phyloP scores from a whole-genome alignment of 371 early-diverging fungal species.

The Ordospora pajunii region DNA sequence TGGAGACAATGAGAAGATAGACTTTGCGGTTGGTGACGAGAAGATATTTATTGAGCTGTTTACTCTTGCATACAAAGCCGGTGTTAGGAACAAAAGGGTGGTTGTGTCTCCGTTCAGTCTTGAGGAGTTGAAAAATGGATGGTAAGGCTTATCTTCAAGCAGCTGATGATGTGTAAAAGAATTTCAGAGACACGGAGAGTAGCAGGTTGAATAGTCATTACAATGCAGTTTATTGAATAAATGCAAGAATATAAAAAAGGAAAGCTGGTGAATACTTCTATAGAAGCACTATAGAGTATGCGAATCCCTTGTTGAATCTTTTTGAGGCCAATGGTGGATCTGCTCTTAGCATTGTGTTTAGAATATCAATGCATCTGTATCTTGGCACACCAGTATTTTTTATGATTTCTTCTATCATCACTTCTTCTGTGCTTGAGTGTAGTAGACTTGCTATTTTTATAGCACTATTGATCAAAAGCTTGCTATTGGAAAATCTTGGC shows the following conservation, averaged over 20 bases:
- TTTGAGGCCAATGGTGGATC: slow-evolving; percentile 26
- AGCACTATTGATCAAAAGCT: neutral
- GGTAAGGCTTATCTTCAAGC: neutral
- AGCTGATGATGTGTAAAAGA: too few relatives aligned
- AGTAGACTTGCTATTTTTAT: slow-evolving; percentile 22
- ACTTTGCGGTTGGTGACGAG: neutral
- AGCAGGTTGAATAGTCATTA: too few relatives aligned
- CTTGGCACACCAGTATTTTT: slow-evolving; percentile 23
- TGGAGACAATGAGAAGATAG: slow-evolving; percentile 6
- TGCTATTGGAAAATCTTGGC: neutral
- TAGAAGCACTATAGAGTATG: slow-evolving; percentile 18
- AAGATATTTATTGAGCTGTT: neutral
- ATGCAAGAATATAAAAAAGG: too few relatives aligned
- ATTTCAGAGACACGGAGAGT: too few relatives aligned
- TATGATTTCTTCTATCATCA: slow-evolving; percentile 20
- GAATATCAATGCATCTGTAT: slow-evolving; percentile 42
- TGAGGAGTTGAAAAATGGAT: neutral
- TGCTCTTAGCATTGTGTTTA: slow-evolving; percentile 19
- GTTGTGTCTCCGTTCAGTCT: neutral
- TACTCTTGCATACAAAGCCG: slow-evolving; percentile 11
- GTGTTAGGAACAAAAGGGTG: neutral
- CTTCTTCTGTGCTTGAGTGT: slow-evolving; percentile 13
- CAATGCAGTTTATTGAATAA: too few relatives aligned
- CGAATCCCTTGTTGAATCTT: slow-evolving; percentile 30
- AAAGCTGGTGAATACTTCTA: neutral